Evolutionary conservation across 768 basidiomycete species (phyloP).

Genomic region (Termitomyces sp.): DNA sequence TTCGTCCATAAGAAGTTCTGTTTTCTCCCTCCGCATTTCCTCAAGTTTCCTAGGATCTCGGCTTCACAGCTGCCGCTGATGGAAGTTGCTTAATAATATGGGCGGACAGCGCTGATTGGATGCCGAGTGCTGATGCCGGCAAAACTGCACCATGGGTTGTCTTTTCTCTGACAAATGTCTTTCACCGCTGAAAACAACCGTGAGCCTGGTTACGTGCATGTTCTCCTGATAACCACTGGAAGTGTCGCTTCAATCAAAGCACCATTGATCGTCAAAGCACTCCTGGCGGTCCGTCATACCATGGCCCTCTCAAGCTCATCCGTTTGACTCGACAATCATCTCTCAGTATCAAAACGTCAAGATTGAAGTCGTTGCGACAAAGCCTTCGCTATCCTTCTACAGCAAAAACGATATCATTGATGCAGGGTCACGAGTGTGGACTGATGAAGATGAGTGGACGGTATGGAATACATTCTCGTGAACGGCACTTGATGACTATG

Average conservation of each 20-base stretch:
- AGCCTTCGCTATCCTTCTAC: constrained; percentile 77
- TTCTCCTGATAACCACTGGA: constrained; percentile 87
- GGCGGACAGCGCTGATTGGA: not conserved
- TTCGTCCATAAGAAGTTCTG: no score
- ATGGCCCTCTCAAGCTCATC: not conserved
- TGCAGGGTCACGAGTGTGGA: constrained; percentile 71
- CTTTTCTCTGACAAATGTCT: constrained; percentile 12
- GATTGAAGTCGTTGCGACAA: constrained; percentile 83
- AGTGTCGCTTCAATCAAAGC: constrained; percentile 95
- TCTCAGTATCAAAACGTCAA: constrained; percentile 68
- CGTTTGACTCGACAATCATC: not conserved
- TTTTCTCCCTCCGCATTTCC: no score
- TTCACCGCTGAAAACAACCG: constrained; percentile 44
- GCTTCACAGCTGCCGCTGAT: no score
- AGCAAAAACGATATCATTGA: constrained; percentile 44
- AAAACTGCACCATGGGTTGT: no score
- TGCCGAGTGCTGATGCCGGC: not conserved
- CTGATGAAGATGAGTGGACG: constrained; percentile 89
- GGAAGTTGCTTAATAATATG: not conserved
- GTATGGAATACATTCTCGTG: constrained; percentile 42
- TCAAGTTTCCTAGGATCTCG: no score
- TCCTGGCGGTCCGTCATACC: constrained; percentile 47
- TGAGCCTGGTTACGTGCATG: constrained; percentile 47
- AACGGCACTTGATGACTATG: not conserved
- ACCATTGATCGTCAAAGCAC: constrained; percentile 79